A percentile compares a stretch with the other conserved stretches of the same genome.
Evolutionary conservation across 2,329 filamentous ascomycete genomes (phyloP).

Genomic region (Fusarium transvaalense): DNA sequence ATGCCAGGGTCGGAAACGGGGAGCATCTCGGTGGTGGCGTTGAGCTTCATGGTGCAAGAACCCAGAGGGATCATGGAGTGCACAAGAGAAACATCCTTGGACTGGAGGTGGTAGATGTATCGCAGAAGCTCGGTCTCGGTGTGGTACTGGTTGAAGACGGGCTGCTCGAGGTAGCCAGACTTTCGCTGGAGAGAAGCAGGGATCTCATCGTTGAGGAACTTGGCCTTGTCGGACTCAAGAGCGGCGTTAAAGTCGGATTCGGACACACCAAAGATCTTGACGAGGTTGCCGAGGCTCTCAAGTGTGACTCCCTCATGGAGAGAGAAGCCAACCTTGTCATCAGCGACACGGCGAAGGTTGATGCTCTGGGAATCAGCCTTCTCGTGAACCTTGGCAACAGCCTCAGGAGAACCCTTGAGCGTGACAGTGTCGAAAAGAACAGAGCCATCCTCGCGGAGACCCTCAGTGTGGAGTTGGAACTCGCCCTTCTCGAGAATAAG

Average conservation of each 20-base stretch:
- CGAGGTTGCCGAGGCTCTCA: constrained; percentile 42
- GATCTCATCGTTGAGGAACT: constrained; percentile 55
- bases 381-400: constrained; percentile 44
- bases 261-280: constrained; percentile 46
- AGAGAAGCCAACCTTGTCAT: constrained; percentile 51
- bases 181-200: constrained; percentile 76
- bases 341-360: constrained; percentile 49
- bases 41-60: constrained; percentile 98
- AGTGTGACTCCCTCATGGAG: constrained; percentile 48
- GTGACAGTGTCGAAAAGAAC: constrained; percentile 85
- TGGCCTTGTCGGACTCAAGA: constrained; percentile 52
- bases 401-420: constrained; percentile 62
- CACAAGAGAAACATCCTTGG: constrained; percentile 91
- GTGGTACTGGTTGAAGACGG: constrained; percentile 94
- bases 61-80: constrained; percentile 98
- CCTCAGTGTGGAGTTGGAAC: constrained; percentile 71
- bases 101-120: constrained; percentile 93
- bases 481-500: constrained; percentile 62
- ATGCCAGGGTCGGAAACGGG: constrained; percentile 64
- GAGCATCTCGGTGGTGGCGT: constrained; percentile 93
- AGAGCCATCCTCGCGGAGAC: constrained; percentile 66
- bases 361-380: constrained; percentile 38
- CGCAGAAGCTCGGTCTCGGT: constrained; percentile 94
- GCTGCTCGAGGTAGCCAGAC: constrained; percentile 83
- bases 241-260: constrained; percentile 45